A percentile compares a stretch with the other conserved stretches of the same genome.
Evolutionary conservation across 2,329 filamentous ascomycete genomes (phyloP).

Genomic region (Arthrobotrys megalospora): DNA sequence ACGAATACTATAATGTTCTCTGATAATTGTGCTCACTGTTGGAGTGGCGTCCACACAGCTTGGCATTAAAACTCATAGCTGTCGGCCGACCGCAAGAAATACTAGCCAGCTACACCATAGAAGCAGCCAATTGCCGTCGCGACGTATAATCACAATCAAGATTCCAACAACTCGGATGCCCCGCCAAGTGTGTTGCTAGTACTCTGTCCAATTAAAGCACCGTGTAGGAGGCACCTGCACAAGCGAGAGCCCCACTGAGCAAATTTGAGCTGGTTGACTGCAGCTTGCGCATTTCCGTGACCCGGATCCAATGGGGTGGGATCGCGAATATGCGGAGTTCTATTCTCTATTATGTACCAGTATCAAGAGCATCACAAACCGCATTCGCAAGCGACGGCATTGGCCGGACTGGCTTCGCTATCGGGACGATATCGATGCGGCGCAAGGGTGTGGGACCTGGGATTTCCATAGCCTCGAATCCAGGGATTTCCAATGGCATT

Average conservation of each 20-base stretch:
- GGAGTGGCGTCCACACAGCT: not conserved
- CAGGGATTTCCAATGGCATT: too few relatives aligned
- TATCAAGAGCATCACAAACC: too few relatives aligned
- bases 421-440: too few relatives aligned
- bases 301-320: constrained; percentile 1
- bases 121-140: too few relatives aligned
- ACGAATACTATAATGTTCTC: not conserved
- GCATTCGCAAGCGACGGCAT: too few relatives aligned
- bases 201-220: not conserved
- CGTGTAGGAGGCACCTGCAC: not conserved
- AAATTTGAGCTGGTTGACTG: constrained; percentile 6
- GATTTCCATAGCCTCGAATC: too few relatives aligned
- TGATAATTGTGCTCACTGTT: not conserved
- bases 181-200: not conserved
- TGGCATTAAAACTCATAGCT: not conserved
- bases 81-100: not conserved
- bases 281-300: not conserved
- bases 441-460: too few relatives aligned
- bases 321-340: not conserved
- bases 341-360: not conserved
- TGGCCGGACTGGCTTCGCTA: too few relatives aligned
- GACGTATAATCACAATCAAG: not conserved
- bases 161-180: not conserved
- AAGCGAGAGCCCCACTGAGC: not conserved
- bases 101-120: not conserved